phyloP scores from a whole-genome alignment of 305 asterid species.

The Fraxinus floribunda region DNA sequence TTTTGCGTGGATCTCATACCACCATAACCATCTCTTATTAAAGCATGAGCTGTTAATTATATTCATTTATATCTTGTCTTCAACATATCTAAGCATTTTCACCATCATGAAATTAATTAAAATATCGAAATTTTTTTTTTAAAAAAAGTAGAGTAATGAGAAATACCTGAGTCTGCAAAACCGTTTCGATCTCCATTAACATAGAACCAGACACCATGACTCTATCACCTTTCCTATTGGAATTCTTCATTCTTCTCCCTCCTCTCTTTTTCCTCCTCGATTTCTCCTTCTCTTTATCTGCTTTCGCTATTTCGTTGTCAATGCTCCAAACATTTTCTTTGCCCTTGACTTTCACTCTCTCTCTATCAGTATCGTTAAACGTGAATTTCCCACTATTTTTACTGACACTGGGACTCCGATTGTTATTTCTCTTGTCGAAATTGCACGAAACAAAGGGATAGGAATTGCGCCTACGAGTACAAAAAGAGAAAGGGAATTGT shows the following conservation, averaged over 20 bases:
- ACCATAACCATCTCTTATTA: neutral
- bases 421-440: conserved; percentile 22
- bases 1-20: neutral
- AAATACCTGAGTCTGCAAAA: conserved; percentile 87
- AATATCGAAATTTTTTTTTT: too few relatives aligned
- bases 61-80: neutral
- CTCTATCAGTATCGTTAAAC: conserved; percentile 24
- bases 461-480: conserved; percentile 30
- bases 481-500: conserved; percentile 25
- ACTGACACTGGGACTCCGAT: conserved; percentile 10
- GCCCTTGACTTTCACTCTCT: conserved; percentile 50
- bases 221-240: conserved; percentile 47
- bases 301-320: conserved; percentile 62
- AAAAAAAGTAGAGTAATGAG: neutral
- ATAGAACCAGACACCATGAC: conserved; percentile 76
- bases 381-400: conserved; percentile 15
- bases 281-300: conserved; percentile 37
- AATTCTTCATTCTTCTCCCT: conserved; percentile 56
- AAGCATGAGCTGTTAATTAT: neutral
- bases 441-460: conserved; percentile 51
- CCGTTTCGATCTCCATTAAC: conserved; percentile 81
- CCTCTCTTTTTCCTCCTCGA: conserved; percentile 46
- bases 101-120: neutral
- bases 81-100: neutral
- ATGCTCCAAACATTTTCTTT: conserved; percentile 94